A percentile compares a stretch with the other conserved stretches of the same genome.
phyloP scores from a whole-genome alignment of 2,329 filamentous ascomycete species.

The Kalmusia sp. region DNA sequence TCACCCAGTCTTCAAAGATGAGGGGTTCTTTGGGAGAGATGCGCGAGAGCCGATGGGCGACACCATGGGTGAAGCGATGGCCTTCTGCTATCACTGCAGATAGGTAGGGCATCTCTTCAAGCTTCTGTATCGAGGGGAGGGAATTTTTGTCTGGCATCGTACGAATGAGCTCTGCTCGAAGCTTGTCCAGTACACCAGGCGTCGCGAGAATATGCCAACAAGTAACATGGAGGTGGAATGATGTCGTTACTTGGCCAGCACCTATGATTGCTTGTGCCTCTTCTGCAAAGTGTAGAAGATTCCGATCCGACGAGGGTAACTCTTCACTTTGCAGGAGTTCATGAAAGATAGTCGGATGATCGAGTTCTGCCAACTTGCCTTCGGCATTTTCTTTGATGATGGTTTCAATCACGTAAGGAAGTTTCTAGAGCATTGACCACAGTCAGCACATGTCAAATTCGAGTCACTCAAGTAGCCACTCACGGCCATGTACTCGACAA shows the following conservation, averaged over 20 bases:
- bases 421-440: too few relatives aligned
- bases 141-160: slow-evolving; percentile 16
- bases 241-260: slow-evolving; percentile 13
- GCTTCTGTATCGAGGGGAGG: slow-evolving; percentile 5
- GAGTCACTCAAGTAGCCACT: too few relatives aligned
- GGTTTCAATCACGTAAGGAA: too few relatives aligned
- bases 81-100: slow-evolving; percentile 22
- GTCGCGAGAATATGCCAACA: slow-evolving; percentile 14
- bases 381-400: too few relatives aligned
- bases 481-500: too few relatives aligned
- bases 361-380: too few relatives aligned
- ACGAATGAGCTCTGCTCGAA: slow-evolving; percentile 21
- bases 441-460: too few relatives aligned
- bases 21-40: slow-evolving; percentile 6
- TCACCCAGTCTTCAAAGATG: slow-evolving; percentile 5
- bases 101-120: slow-evolving; percentile 34
- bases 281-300: slow-evolving; percentile 14
- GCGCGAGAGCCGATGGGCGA: neutral
- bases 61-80: neutral
- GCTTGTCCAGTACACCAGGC: neutral
- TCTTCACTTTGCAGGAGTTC: slow-evolving; percentile 34
- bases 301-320: slow-evolving; percentile 26
- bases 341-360: slow-evolving; percentile 44
- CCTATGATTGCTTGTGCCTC: slow-evolving; percentile 13
- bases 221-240: neutral